Conservation (phyloP, 1,284 basidiomycete species). For the Clitocybe nebularis region DNA sequence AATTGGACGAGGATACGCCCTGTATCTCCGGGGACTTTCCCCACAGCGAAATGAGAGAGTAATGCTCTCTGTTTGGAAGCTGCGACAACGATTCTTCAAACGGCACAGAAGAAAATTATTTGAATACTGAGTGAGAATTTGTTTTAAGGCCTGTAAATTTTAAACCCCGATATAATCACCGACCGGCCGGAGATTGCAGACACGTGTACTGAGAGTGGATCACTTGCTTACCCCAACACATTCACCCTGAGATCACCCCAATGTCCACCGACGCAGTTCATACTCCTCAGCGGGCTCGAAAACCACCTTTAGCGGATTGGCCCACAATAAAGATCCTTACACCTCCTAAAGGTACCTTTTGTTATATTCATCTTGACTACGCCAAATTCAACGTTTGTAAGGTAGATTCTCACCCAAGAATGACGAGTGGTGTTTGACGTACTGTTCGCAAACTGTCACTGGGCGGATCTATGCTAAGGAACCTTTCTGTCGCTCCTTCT, state of each 20-base stretch:
- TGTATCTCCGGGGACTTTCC: slow-evolving; percentile 90
- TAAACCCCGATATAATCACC: slow-evolving; percentile 26
- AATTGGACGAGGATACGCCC: slow-evolving; percentile 50
- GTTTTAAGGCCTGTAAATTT: slow-evolving; percentile 13
- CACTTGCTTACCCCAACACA: neutral
- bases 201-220: slow-evolving; percentile 7
- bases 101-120: slow-evolving; percentile 37
- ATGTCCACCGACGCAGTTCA: slow-evolving; percentile 21
- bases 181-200: slow-evolving; percentile 12
- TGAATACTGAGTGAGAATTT: slow-evolving; percentile 22
- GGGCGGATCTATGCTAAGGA: slow-evolving; percentile 53
- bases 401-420: slow-evolving; percentile 52
- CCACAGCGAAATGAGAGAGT: slow-evolving; percentile 63
- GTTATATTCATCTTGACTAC: neutral
- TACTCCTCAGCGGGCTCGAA: slow-evolving; percentile 23
- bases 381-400: slow-evolving; percentile 23
- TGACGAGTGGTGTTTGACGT: slow-evolving; percentile 74
- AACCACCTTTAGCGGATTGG: slow-evolving; percentile 39
- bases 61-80: slow-evolving; percentile 62
- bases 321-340: slow-evolving; percentile 49
- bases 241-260: slow-evolving; percentile 2
- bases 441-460: slow-evolving; percentile 60
- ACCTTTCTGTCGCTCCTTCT: slow-evolving; percentile 64
- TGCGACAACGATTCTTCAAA: slow-evolving; percentile 82
- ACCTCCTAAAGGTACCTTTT: slow-evolving; percentile 36